Evolutionary conservation across 2,329 filamentous ascomycete species (phyloP), one percentile per base, ranked within the genome.

Genomic region (Ophiosphaerella herpotricha): DNA sequence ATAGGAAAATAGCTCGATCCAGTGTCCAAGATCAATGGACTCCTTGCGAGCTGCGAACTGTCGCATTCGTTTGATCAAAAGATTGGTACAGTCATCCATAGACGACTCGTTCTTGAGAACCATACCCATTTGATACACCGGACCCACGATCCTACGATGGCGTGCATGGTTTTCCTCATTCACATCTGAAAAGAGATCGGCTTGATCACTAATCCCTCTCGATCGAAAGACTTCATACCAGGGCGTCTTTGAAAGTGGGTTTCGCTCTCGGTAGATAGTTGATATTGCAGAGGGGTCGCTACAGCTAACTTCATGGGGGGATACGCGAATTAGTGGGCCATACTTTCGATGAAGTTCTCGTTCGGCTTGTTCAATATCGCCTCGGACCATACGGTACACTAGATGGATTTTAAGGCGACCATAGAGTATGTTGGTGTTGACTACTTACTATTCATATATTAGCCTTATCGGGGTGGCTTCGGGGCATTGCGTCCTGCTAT

Each of bases 111-210:
- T 56, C 9, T 73, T 70, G 5, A 77, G 67, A 11, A 79, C 50
- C 0, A 68, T 76, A 16, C 64, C 74, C 62, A 79, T 68, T 1
- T 74, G 70, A 52, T 79, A 79, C n/a, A 55, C 55, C 8, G 59
- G 55, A 18, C 52, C 47, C 7, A 65, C 52, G 6, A 63, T 55
- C 9, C 35, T 55, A 5, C 60, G 55, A 32, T 59, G 57, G 12
- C 43, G 48, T 2, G 44, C 43, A 36, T 64, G 58, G 23, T 60
- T 58, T 18, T 48, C 38, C 26, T 64, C 61, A 32, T 64, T 56
- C 5, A 46, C 52, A 16, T 55, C 55, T 1, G 57, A 60, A 16
- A 67, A 64, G 6, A 48, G 42, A 49, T 66, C 57, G 18, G 58
- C 47, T 31, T 62, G 58, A 37, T 55, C 56, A 39, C 48, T 55